Evolutionary conservation across 176 grass and related monocot genomes (phyloP).

Genomic region (Aegilops speltoides): DNA sequence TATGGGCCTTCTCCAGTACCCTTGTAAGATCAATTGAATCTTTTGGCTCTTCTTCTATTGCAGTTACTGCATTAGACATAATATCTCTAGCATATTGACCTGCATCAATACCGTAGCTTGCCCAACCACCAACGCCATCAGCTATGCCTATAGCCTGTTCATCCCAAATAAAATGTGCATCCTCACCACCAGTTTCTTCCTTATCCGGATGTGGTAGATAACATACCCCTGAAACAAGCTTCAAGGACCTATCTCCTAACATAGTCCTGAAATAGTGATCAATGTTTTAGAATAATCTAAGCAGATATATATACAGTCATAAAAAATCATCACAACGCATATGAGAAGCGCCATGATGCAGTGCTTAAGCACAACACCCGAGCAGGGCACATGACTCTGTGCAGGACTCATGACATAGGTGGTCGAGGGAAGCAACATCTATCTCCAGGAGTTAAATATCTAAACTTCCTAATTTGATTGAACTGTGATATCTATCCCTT

Average conservation of each 20-base stretch:
- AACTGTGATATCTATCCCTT: not conserved
- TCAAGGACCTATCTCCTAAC: constrained; percentile 33
- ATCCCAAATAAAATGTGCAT: constrained; percentile 81
- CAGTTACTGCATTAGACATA: constrained; percentile 54
- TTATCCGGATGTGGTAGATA: constrained; percentile 78
- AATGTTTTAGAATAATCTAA: not conserved
- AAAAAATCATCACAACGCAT: not conserved
- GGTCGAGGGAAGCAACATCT: not conserved
- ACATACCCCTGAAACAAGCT: constrained; percentile 65
- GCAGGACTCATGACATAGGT: not conserved
- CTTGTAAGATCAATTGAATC: constrained; percentile 58
- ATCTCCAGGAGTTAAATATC: not conserved
- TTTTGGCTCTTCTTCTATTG: constrained; percentile 62
- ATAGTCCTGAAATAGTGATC: constrained; percentile 30
- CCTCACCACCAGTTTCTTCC: constrained; percentile 70
- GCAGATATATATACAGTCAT: not conserved
- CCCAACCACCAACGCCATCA: constrained; percentile 79
- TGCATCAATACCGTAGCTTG: constrained; percentile 56
- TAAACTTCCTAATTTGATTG: not conserved
- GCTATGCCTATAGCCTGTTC: constrained; percentile 64
- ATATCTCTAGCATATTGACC: constrained; percentile 66
- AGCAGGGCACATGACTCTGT: not conserved
- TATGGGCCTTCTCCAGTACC: constrained; percentile 67
- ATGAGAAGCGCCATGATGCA: not conserved
- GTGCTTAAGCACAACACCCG: not conserved